Conservation (phyloP, 2,329 filamentous ascomycete genomes). For the Aspergillus texensis region DNA sequence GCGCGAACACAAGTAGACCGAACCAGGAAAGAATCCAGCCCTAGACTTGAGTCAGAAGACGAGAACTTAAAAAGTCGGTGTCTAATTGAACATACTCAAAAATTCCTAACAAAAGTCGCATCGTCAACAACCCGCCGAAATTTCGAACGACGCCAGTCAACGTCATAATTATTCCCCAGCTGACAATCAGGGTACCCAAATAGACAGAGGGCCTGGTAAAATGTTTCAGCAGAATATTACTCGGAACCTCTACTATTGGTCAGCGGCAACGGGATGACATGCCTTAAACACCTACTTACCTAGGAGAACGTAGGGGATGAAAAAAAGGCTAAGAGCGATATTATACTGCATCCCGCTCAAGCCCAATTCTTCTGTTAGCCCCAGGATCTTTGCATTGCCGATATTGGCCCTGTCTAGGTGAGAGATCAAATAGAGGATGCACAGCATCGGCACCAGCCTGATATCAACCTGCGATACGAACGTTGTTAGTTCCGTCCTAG, state of each 20-base stretch:
- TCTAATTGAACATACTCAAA: constrained; percentile 28
- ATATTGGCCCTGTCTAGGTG: constrained; percentile 34
- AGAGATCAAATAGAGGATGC: constrained; percentile 26
- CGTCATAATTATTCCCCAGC: constrained; percentile 53
- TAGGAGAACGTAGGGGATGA: constrained; percentile 13
- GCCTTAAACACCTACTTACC: constrained; percentile 3
- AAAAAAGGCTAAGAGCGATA: constrained; percentile 18
- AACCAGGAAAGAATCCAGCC: constrained; percentile 29
- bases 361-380: constrained; percentile 21
- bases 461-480: constrained; percentile 15
- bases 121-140: constrained; percentile 48
- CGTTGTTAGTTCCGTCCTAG: too few species aligned
- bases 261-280: neutral
- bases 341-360: constrained; percentile 28
- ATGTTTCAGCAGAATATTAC: constrained; percentile 25
- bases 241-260: constrained; percentile 18
- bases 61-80: too few species aligned
- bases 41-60: constrained; percentile 29
- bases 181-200: constrained; percentile 32
- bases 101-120: constrained; percentile 50
- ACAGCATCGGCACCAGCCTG: constrained; percentile 22
- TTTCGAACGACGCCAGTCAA: constrained; percentile 52
- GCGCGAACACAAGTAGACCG: constrained; percentile 28
- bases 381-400: constrained; percentile 33
- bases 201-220: constrained; percentile 29